A percentile compares a stretch with the other conserved stretches of the same genome.
phyloP scores from a whole-genome alignment of 129 eudicot genomes.

The Silybum marianum region DNA sequence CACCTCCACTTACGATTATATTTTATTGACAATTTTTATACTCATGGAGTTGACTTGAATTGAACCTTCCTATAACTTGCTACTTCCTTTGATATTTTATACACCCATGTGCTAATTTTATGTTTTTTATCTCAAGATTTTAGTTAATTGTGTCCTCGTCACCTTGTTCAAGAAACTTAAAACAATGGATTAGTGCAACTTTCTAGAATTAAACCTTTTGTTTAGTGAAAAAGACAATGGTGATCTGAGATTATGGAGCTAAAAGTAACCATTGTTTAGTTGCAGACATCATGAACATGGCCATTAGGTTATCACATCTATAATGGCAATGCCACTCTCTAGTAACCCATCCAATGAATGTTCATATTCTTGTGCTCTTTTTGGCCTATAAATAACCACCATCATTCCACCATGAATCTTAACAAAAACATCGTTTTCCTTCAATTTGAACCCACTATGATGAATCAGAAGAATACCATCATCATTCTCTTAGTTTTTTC shows the following conservation, averaged over 20 bases:
- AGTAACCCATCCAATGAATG: constrained; percentile 39
- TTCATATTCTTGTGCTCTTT: constrained; percentile 7
- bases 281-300: constrained; percentile 41
- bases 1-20: constrained; percentile 30
- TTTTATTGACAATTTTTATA: constrained; percentile 7
- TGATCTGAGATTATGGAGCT: constrained; percentile 33
- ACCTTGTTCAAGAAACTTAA: constrained; percentile 8
- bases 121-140: not conserved
- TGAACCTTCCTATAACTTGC: constrained; percentile 29
- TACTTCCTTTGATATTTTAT: not conserved
- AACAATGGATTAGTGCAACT: constrained; percentile 13
- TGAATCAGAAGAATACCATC: constrained; percentile 37
- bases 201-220: not conserved
- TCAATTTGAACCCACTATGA: constrained; percentile 37
- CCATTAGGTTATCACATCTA: constrained; percentile 53
- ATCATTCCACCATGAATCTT: constrained; percentile 23
- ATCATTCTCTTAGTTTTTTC: constrained; percentile 34
- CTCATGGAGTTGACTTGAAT: constrained; percentile 35
- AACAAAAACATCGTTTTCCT: constrained; percentile 17
- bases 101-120: constrained; percentile 22
- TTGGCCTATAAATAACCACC: constrained; percentile 46
- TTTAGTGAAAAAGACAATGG: constrained; percentile 15
- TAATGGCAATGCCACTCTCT: constrained; percentile 69
- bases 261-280: constrained; percentile 33
- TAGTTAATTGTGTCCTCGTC: constrained; percentile 25